Conservation (phyloP, 2,329 filamentous ascomycete species). For the Colletotrichum gigasporum region DNA sequence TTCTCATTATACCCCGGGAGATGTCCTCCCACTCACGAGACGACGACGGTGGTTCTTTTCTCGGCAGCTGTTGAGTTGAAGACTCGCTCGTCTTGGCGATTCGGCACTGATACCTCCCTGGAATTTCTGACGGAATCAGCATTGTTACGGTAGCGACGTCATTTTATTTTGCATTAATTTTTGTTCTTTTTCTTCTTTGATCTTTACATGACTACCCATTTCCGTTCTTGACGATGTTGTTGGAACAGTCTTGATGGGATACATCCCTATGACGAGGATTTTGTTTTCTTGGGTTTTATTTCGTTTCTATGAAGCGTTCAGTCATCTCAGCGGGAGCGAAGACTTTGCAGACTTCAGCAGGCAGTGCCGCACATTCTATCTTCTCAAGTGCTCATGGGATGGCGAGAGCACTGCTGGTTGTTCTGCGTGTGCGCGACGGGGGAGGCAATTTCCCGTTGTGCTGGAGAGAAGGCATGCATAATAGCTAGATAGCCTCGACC, state of each 20-base stretch:
- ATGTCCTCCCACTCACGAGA: constrained; percentile 17
- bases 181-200: constrained; percentile 1
- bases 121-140: constrained; percentile 11
- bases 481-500: neutral
- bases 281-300: constrained; percentile 10
- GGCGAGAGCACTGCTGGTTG: neutral
- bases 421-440: neutral
- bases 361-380: neutral
- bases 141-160: constrained; percentile 15
- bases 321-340: neutral
- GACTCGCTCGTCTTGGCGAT: constrained; percentile 18
- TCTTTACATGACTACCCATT: neutral
- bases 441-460: neutral
- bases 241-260: constrained; percentile 14
- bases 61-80: constrained; percentile 24
- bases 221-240: constrained; percentile 8
- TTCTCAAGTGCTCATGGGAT: neutral
- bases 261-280: constrained; percentile 11
- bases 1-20: constrained; percentile 32
- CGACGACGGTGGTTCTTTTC: constrained; percentile 23
- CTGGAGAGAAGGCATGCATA: neutral
- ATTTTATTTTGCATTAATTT: neutral
- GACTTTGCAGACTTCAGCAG: neutral
- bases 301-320: neutral
- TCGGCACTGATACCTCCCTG: constrained; percentile 13